Percentiles rank a stretch among this genome's conserved stretches.
Conservation (phyloP, 176 grass and related monocot genomes). For the Chloris gayana region DNA sequence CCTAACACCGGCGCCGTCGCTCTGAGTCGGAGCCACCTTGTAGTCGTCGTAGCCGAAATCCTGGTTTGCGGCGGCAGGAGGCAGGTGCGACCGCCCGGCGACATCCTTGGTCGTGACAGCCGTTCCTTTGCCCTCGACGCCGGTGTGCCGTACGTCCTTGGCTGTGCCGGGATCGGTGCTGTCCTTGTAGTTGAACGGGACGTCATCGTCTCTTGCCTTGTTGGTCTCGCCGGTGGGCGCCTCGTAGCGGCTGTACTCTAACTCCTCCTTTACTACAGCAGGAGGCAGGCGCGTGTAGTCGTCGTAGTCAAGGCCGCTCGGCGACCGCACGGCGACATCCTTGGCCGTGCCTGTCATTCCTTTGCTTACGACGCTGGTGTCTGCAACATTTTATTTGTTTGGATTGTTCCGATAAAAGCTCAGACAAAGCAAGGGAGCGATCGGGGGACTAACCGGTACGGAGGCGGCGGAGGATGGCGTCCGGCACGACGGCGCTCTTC, state of each 20-base stretch:
- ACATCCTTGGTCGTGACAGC: neutral
- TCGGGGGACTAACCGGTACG: conserved; percentile 11
- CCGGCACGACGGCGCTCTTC: conserved; percentile 33
- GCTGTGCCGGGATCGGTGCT: no score
- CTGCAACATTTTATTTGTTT: neutral
- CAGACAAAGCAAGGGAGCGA: neutral
- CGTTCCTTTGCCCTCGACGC: neutral
- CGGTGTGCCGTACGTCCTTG: no score
- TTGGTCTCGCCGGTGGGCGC: no score
- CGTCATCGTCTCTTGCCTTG: no score
- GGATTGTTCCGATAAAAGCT: neutral
- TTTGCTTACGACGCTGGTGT: neutral
- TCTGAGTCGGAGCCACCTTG: neutral
- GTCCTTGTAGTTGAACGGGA: no score
- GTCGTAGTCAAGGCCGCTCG: conserved; percentile 11
- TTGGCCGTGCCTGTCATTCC: neutral
- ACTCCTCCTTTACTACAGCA: neutral
- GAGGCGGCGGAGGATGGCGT: conserved; percentile 37
- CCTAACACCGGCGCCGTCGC: neutral
- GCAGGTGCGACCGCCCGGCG: neutral
- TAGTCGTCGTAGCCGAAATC: neutral
- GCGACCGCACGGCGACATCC: neutral
- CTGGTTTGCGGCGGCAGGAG: neutral
- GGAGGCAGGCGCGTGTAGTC: conserved; percentile 19
- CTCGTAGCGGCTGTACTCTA: no score